Evolutionary conservation across 345 rosid genomes (phyloP), one percentile per base, ranked within the genome.

Genomic region (Populus alba): DNA sequence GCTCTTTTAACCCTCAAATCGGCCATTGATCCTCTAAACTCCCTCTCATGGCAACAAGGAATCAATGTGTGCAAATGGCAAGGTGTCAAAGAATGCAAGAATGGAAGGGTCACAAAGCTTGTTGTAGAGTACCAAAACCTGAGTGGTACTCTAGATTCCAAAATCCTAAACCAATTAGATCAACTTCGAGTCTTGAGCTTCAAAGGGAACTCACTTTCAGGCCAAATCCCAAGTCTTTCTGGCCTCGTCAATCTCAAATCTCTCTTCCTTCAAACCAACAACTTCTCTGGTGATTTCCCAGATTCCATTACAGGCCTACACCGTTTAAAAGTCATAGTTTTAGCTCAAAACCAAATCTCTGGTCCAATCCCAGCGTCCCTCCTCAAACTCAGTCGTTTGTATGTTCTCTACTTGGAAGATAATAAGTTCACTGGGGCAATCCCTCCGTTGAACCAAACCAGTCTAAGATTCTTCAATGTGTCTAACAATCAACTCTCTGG

Each of bases 151-250:
- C 83, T 94, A 7, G 88, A 91, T 43, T 82, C 69, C 31, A 81
- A 78, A 76, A 81, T 65, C 78, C 43, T 96, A 71, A 91, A 90
- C 71, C 92, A 81, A 45, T 77, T 96, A 65, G 97, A 94, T 75
- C 98, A 94, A 73, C 91, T 96, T 17, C 89, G 99, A 6, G 99
- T 96, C 15, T 75, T 96, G 70, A 96, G 99, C 75, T 90, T 96
- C 86, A 96, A 96, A 76, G 86, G 91, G 2, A 96, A 96, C 83
- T 89, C 92, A 8, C 78, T 96, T 81, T 87, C 97, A 6, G 99
- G 99, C 27, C 81, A 82, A 75, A 84, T 92, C 75, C 98, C 98
- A 8, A 75, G 80, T 66, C 84, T 96, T 61, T 90, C 92, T 3
- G 89, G 89, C 57, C 87, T 96, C 6, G 75, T 83, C 59, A 96